A percentile compares a stretch with the other conserved stretches of the same genome.
Evolutionary conservation across 2,329 filamentous ascomycete genomes (phyloP).

Genomic region (Scortechinia acanthostroma): DNA sequence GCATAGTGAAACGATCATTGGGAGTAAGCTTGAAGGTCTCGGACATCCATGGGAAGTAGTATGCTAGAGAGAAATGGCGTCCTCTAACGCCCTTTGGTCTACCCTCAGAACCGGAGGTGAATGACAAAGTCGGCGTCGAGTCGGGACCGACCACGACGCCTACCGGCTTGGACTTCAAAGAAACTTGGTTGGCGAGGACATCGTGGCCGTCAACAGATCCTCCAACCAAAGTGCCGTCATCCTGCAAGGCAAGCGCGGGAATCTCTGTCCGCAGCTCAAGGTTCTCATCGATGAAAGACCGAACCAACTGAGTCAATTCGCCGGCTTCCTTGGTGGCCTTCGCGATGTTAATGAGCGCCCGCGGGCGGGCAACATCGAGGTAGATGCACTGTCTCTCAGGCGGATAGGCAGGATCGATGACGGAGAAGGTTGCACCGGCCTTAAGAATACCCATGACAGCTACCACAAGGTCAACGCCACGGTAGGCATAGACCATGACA

Average conservation of each 20-base stretch:
- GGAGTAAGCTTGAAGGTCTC: slow-evolving; percentile 69
- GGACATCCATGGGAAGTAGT: slow-evolving; percentile 92
- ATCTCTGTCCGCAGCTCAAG: slow-evolving; percentile 68
- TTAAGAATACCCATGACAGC: slow-evolving; percentile 72
- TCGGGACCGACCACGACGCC: slow-evolving; percentile 80
- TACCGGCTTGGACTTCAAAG: slow-evolving; percentile 47
- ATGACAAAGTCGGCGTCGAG: slow-evolving; percentile 68
- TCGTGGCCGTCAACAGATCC: slow-evolving; percentile 62
- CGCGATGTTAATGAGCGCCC: slow-evolving; percentile 66
- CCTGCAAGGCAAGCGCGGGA: slow-evolving; percentile 64
- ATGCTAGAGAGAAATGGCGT: slow-evolving; percentile 76
- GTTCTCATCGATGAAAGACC: slow-evolving; percentile 51
- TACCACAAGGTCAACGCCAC: slow-evolving; percentile 71
- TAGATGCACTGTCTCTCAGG: slow-evolving; percentile 76
- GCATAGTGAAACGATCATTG: slow-evolving; percentile 72
- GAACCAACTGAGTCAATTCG: slow-evolving; percentile 39
- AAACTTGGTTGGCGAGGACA: slow-evolving; percentile 44
- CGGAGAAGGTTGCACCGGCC: slow-evolving; percentile 50
- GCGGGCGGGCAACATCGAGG: slow-evolving; percentile 71
- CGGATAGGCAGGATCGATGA: slow-evolving; percentile 78
- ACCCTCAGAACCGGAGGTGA: slow-evolving; percentile 71
- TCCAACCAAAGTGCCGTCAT: slow-evolving; percentile 68
- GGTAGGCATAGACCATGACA: slow-evolving; percentile 85
- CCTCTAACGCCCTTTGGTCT: slow-evolving; percentile 81
- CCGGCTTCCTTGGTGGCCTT: slow-evolving; percentile 65